Percentiles rank a stretch among this genome's conserved stretches.
These are phyloP conservation scores for Calophaca sinica DNA, from an alignment of 306 rosid species.

Conservation along the genomic window DNA sequence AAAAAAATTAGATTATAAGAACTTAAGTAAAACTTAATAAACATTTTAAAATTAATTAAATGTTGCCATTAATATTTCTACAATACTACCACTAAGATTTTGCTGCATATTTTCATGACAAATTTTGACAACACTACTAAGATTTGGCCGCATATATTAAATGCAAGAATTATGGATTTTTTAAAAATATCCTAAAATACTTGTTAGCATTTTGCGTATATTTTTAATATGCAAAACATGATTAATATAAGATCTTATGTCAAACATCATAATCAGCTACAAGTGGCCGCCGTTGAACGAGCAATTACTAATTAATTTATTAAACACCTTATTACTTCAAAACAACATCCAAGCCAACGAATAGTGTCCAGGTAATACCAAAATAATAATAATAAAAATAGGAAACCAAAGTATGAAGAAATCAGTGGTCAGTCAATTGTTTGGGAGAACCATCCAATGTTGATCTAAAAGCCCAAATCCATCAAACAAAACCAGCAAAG, in stretches of 20 bases:
- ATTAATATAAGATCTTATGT: conserved; percentile 32
- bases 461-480: conserved; percentile 46
- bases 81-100: too few species aligned
- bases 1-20: too few species aligned
- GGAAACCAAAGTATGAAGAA: conserved; percentile 36
- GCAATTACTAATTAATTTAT: conserved; percentile 15
- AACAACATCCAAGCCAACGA: conserved; percentile 54
- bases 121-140: not conserved
- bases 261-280: conserved; percentile 37
- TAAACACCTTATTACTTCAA: conserved; percentile 46
- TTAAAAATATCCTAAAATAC: too few species aligned
- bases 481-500: conserved; percentile 45
- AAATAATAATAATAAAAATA: conserved; percentile 6
- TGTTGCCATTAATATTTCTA: too few species aligned
- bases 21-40: too few species aligned
- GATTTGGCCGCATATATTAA: not conserved
- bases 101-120: too few species aligned
- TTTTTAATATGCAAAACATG: conserved; percentile 42
- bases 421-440: conserved; percentile 10
- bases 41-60: too few species aligned
- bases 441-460: conserved; percentile 36
- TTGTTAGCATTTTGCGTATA: too few species aligned
- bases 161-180: too few species aligned
- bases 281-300: conserved; percentile 48
- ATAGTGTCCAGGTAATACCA: not conserved